Evolutionary conservation across 2,329 filamentous ascomycete genomes (phyloP).

Genomic region (Ustulina deusta): DNA sequence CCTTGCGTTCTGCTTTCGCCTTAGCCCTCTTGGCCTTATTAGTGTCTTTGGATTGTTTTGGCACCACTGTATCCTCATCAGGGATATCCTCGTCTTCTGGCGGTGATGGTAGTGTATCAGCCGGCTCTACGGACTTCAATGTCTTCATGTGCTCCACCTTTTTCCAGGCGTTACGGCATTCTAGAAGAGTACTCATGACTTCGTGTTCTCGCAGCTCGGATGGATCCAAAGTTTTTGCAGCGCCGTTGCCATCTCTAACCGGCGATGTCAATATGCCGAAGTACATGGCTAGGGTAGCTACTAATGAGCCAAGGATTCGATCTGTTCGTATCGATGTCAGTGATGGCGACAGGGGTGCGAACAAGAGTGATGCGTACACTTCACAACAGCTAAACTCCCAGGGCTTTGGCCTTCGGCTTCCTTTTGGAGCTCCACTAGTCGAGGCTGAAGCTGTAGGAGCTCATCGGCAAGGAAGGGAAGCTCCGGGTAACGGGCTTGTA

Average conservation of each 20-base stretch:
- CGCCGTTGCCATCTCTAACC: constrained; percentile 67
- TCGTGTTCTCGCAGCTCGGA: constrained; percentile 88
- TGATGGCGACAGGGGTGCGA: neutral
- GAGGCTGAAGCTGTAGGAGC: constrained; percentile 77
- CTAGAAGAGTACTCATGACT: constrained; percentile 86
- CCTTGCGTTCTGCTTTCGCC: constrained; percentile 56
- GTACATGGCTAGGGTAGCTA: constrained; percentile 90
- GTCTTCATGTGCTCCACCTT: constrained; percentile 75
- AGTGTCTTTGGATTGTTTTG: constrained; percentile 42
- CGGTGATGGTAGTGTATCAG: constrained; percentile 40
- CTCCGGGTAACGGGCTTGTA: constrained; percentile 88
- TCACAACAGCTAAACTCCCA: constrained; percentile 72
- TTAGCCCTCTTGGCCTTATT: constrained; percentile 53
- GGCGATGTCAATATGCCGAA: constrained; percentile 92
- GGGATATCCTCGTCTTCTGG: constrained; percentile 51
- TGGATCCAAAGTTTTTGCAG: constrained; percentile 74
- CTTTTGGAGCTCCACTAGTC: constrained; percentile 69
- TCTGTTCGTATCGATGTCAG: constrained; percentile 49
- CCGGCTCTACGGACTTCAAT: constrained; percentile 51
- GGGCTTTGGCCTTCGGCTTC: constrained; percentile 65
- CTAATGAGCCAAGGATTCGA: constrained; percentile 84
- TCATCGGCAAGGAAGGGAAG: constrained; percentile 89
- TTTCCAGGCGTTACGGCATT: constrained; percentile 84
- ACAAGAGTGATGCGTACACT: constrained; percentile 56
- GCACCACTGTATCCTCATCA: constrained; percentile 50